Conservation (phyloP, 306 rosid genomes). For the Acacia acuminata region DNA sequence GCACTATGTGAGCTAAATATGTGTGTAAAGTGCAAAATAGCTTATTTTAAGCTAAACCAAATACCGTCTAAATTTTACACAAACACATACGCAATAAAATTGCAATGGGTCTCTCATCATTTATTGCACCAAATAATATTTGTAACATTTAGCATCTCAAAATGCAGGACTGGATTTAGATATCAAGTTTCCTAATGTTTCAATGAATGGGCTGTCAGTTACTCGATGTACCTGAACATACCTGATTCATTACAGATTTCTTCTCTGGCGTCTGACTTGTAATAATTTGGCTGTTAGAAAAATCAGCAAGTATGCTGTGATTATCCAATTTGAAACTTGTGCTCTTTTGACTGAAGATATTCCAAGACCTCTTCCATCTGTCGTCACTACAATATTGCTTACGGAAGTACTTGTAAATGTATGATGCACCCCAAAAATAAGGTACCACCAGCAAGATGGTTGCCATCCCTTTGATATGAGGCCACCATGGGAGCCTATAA, state of each 20-base stretch:
- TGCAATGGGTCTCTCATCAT: slow-evolving; percentile 13
- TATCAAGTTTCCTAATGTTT: slow-evolving; percentile 5
- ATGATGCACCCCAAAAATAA: slow-evolving; percentile 51
- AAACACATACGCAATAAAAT: slow-evolving; percentile 8
- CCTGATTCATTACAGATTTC: slow-evolving; percentile 35
- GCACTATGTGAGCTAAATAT: too few species aligned
- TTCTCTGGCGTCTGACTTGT: slow-evolving; percentile 35
- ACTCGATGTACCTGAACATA: slow-evolving; percentile 14
- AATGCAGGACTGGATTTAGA: slow-evolving; percentile 15
- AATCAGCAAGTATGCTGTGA: slow-evolving; percentile 9
- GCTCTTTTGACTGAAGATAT: slow-evolving; percentile 23
- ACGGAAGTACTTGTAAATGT: slow-evolving; percentile 40
- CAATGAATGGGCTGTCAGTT: neutral
- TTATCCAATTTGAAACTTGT: neutral
- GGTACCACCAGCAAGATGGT: slow-evolving; percentile 55
- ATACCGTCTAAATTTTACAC: neutral
- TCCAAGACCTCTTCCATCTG: slow-evolving; percentile 18
- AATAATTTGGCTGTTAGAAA: slow-evolving; percentile 28
- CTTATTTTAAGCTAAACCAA: too few species aligned
- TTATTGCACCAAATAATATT: slow-evolving; percentile 1
- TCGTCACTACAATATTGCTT: slow-evolving; percentile 30
- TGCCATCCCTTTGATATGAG: slow-evolving; percentile 49
- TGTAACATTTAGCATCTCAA: slow-evolving; percentile 9
- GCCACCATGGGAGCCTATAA: slow-evolving; percentile 65
- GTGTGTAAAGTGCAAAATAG: too few species aligned